Percentiles rank a stretch among this genome's conserved stretches.
Evolutionary conservation across 73 alveolate genomes (phyloP).

Genomic region (Halteria grandinella): DNA sequence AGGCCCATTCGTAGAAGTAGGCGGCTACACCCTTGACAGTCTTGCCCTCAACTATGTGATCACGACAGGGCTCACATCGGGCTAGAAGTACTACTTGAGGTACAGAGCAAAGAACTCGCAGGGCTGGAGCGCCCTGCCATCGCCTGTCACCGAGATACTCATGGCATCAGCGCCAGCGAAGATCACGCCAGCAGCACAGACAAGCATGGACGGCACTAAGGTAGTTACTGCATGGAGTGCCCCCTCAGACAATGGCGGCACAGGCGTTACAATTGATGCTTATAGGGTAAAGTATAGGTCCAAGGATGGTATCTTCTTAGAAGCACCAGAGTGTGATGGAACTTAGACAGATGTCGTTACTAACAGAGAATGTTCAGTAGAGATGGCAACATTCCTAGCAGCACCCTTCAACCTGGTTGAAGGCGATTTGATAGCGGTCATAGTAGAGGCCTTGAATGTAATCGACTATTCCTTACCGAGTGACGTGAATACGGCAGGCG

Average conservation of each 20-base stretch:
- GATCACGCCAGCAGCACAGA: conserved; percentile 38
- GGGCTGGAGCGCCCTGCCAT: conserved; percentile 57
- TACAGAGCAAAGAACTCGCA: conserved; percentile 52
- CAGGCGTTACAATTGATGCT: not conserved
- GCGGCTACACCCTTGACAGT: conserved; percentile 41
- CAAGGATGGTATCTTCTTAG: too few relatives aligned
- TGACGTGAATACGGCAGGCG: conserved; percentile 12
- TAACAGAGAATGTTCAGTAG: not conserved
- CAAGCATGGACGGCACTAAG: conserved; percentile 28
- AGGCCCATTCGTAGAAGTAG: conserved; percentile 41
- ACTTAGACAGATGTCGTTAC: not conserved
- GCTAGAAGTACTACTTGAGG: conserved; percentile 50
- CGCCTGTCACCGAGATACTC: conserved; percentile 12
- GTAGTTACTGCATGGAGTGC: conserved; percentile 11
- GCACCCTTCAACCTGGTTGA: conserved; percentile 30
- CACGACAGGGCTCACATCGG: conserved; percentile 40
- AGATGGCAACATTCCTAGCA: conserved; percentile 16
- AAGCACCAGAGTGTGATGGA: too few relatives aligned
- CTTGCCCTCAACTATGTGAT: conserved; percentile 1
- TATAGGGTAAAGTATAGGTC: not conserved
- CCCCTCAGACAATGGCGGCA: not conserved
- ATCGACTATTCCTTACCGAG: conserved; percentile 7
- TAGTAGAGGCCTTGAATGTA: conserved; percentile 40
- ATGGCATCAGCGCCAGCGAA: conserved; percentile 46
- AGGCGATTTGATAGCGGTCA: conserved; percentile 20